These are phyloP conservation scores for Thinopyrum elongatum DNA, from an alignment of 176 grass and related monocot genomes.

Conservation along the genomic window DNA sequence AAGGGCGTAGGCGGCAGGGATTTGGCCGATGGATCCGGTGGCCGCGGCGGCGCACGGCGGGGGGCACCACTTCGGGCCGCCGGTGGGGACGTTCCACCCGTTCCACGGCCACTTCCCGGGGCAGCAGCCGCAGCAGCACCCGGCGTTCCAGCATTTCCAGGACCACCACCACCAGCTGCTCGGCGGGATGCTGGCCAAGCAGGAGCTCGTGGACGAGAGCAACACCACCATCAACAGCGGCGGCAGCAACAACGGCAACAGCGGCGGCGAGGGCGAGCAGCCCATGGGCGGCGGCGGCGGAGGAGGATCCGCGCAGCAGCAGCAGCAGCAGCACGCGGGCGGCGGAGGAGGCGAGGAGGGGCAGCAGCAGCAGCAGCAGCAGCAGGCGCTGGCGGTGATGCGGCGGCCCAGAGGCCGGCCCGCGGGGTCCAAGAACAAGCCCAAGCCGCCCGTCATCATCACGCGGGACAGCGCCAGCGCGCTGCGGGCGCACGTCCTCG, in stretches of 20 bases:
- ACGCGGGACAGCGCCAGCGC: constrained; percentile 89
- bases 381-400: constrained; percentile 18
- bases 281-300: constrained; percentile 10
- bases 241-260: constrained; percentile 54
- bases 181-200: constrained; percentile 33
- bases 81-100: constrained; percentile 46
- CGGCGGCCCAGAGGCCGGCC: constrained; percentile 77
- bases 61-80: constrained; percentile 52
- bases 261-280: constrained; percentile 21
- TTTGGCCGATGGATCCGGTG: constrained; percentile 64
- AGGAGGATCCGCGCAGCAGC: not conserved
- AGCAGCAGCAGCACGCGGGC: not conserved
- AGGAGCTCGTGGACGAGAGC: constrained; percentile 61
- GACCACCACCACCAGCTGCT: constrained; percentile 34
- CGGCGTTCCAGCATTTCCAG: constrained; percentile 50
- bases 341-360: not conserved
- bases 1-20: not conserved
- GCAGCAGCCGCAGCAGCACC: constrained; percentile 60
- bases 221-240: constrained; percentile 41
- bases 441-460: constrained; percentile 95
- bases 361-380: not conserved
- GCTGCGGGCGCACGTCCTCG: constrained; percentile 80
- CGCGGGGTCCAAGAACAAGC: constrained; percentile 95
- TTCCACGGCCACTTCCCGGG: constrained; percentile 45
- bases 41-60: constrained; percentile 50